These are phyloP conservation scores for Plasmodium chabaudi DNA, from an alignment of 169 alveolate genomes.

Conservation along the genomic window DNA sequence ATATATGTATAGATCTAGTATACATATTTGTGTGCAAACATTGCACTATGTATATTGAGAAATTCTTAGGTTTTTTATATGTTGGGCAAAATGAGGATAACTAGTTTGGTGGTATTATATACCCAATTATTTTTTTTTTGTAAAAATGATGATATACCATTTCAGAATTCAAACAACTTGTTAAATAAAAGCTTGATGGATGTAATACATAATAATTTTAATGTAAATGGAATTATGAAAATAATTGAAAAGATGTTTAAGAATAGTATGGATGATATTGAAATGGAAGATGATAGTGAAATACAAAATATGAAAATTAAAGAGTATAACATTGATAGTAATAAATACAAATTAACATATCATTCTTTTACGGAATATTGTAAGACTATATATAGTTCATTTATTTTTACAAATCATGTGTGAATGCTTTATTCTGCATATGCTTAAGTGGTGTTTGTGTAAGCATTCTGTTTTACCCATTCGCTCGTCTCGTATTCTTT, in stretches of 20 bases:
- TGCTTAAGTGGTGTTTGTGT: too few relatives aligned
- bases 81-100: conserved; percentile 27
- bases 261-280: conserved; percentile 55
- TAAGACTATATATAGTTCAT: conserved; percentile 2
- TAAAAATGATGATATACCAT: conserved; percentile 16
- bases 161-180: conserved; percentile 3
- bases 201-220: conserved; percentile 39
- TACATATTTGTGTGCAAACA: neutral
- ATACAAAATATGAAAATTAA: conserved; percentile 41
- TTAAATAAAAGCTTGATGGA: conserved; percentile 54
- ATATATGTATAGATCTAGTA: neutral
- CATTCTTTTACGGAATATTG: conserved; percentile 62
- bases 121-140: conserved; percentile 6
- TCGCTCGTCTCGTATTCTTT: neutral
- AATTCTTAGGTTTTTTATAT: neutral
- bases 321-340: conserved; percentile 19
- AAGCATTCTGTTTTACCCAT: neutral
- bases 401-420: too few relatives aligned
- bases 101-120: neutral
- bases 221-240: conserved; percentile 56
- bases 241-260: conserved; percentile 63
- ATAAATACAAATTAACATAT: conserved; percentile 36
- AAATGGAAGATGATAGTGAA: conserved; percentile 39
- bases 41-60: neutral
- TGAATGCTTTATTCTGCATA: too few relatives aligned